These are phyloP conservation scores for Carex sylvatica DNA, from an alignment of 202 grass and related monocot genomes.

Conservation along the genomic window DNA sequence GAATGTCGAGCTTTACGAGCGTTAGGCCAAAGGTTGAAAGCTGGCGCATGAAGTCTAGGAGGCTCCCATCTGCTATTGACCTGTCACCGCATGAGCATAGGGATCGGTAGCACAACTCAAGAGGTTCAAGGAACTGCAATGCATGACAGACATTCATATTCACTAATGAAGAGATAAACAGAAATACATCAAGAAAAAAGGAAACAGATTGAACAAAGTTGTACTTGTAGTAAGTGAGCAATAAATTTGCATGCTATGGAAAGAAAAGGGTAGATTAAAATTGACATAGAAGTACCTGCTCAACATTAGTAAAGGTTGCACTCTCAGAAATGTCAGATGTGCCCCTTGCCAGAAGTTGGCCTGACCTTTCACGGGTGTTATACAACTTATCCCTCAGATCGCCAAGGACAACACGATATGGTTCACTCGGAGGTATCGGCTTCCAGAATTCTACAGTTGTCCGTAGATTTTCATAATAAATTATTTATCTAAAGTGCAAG, in stretches of 20 bases:
- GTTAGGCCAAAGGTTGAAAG: conserved; percentile 70
- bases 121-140: conserved; percentile 72
- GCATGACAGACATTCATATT: background rate
- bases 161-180: background rate
- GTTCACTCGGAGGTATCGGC: conserved; percentile 53
- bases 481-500: conserved; percentile 8
- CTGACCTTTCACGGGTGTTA: conserved; percentile 60
- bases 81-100: conserved; percentile 58
- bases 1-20: conserved; percentile 76
- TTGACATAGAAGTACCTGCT: conserved; percentile 45
- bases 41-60: conserved; percentile 82
- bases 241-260: background rate
- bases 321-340: conserved; percentile 49
- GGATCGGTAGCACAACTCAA: conserved; percentile 82
- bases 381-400: conserved; percentile 77
- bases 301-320: conserved; percentile 37
- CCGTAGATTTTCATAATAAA: background rate
- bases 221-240: background rate
- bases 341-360: conserved; percentile 51
- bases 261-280: background rate
- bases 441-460: conserved; percentile 84
- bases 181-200: background rate
- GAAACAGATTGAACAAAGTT: background rate
- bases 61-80: conserved; percentile 67
- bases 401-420: conserved; percentile 76